phyloP scores from a whole-genome alignment of 2,329 filamentous ascomycete species.

The Ophiostoma sp. region DNA sequence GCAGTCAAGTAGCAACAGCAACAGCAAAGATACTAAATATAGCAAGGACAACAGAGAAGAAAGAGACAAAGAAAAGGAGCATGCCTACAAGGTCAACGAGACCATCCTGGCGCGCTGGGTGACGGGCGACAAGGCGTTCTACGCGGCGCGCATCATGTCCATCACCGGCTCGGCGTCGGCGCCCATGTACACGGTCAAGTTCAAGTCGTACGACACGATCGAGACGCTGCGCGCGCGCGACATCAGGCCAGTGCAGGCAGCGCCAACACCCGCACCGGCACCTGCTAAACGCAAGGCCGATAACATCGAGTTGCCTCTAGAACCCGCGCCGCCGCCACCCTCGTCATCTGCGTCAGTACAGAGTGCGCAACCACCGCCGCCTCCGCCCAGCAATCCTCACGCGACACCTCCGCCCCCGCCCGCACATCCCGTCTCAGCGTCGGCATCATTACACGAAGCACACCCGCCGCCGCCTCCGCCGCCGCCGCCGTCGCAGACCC shows the following conservation, averaged over 20 bases:
- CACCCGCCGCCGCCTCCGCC: conserved; percentile 31
- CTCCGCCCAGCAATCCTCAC: not conserved
- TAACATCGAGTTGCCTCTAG: conserved; percentile 42
- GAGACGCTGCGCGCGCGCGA: conserved; percentile 79
- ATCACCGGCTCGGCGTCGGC: conserved; percentile 88
- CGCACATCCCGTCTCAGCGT: not conserved
- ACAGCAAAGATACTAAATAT: no score
- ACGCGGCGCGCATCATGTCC: conserved; percentile 85
- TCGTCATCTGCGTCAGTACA: conserved; percentile 21
- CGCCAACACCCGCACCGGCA: not conserved
- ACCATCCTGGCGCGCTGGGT: conserved; percentile 85
- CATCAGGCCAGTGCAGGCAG: conserved; percentile 60
- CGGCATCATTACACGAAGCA: conserved; percentile 29
- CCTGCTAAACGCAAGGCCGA: conserved; percentile 75
- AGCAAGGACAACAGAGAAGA: no score
- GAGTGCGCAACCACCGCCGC: not conserved
- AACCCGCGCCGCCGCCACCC: not conserved
- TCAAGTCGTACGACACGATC: conserved; percentile 82
- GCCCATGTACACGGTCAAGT: conserved; percentile 90
- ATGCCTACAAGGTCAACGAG: conserved; percentile 75
- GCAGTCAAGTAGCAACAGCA: no score
- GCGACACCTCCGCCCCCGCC: conserved; percentile 30
- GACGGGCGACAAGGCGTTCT: conserved; percentile 82
- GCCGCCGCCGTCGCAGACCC: conserved; percentile 22
- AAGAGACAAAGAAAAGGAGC: no score